Conservation (phyloP, 805 yeast genomes). For the Metahyphopichia silvanorum region DNA sequence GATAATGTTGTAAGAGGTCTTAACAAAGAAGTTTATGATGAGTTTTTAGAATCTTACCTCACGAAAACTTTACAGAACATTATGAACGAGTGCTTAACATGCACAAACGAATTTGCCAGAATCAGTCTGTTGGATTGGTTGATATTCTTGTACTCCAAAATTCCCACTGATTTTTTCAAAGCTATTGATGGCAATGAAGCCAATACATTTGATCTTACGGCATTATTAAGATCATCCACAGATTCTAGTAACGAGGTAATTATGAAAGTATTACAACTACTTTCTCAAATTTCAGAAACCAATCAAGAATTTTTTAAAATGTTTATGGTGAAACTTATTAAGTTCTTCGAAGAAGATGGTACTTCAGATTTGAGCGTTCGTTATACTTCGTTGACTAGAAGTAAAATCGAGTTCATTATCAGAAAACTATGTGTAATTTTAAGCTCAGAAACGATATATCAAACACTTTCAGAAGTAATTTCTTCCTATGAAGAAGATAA, state of each 20-base stretch:
- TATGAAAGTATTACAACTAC: constrained; percentile 63
- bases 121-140: constrained; percentile 90
- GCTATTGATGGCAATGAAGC: constrained; percentile 11
- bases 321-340: constrained; percentile 69
- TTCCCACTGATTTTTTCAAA: constrained; percentile 32
- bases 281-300: constrained; percentile 72
- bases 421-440: constrained; percentile 79
- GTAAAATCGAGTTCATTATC: constrained; percentile 66
- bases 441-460: constrained; percentile 79
- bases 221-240: constrained; percentile 66
- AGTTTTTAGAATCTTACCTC: constrained; percentile 37
- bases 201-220: constrained; percentile 55
- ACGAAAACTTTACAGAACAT: constrained; percentile 63
- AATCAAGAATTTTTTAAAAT: constrained; percentile 73
- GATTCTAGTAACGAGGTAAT: constrained; percentile 77
- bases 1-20: constrained; percentile 48
- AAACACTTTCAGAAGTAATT: constrained; percentile 73
- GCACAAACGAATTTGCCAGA: constrained; percentile 68
- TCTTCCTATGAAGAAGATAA: constrained; percentile 50
- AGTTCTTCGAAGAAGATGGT: constrained; percentile 64
- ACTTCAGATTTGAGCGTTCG: constrained; percentile 5
- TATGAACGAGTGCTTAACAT: constrained; percentile 52
- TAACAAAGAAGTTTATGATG: constrained; percentile 35
- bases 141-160: constrained; percentile 70
- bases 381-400: constrained; percentile 24